A percentile compares a stretch with the other conserved stretches of the same genome.
Evolutionary conservation across 768 basidiomycete genomes (phyloP).

Genomic region (Serendipita sp.): DNA sequence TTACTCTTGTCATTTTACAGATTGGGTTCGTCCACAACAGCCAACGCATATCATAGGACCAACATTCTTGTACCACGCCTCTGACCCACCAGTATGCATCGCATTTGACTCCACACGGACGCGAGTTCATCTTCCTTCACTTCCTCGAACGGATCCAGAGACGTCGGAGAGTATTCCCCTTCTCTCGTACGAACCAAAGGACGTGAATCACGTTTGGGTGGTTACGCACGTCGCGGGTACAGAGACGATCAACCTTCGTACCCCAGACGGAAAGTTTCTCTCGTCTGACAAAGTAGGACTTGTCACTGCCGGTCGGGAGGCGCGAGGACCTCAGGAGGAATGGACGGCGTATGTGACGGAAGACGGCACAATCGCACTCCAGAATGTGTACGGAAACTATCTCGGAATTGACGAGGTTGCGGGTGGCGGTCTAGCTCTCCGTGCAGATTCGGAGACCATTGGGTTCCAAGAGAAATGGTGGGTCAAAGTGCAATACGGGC

Average conservation of each 20-base stretch:
- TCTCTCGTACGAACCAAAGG: constrained; percentile 54
- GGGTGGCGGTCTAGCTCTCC: constrained; percentile 56
- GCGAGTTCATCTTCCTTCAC: constrained; percentile 41
- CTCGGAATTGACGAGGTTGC: constrained; percentile 74
- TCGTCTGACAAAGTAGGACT: constrained; percentile 77
- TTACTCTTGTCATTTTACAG: constrained; percentile 6
- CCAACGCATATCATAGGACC: constrained; percentile 67
- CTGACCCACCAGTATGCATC: constrained; percentile 61
- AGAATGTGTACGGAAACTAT: constrained; percentile 81
- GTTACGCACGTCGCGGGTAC: constrained; percentile 73
- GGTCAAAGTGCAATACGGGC: constrained; percentile 80
- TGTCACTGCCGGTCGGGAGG: constrained; percentile 71
- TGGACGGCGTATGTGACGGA: constrained; percentile 74
- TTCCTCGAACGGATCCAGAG: constrained; percentile 37
- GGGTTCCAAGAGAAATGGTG: constrained; percentile 77
- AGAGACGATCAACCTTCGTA: constrained; percentile 68
- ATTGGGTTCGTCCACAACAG: constrained; percentile 63
- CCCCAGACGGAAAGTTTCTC: constrained; percentile 64
- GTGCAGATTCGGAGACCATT: constrained; percentile 73
- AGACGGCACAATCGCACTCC: constrained; percentile 75
- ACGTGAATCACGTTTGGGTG: constrained; percentile 86
- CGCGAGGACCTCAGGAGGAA: constrained; percentile 84
- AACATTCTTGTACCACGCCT: constrained; percentile 72
- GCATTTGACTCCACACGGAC: constrained; percentile 65
- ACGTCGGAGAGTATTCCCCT: constrained; percentile 21